Base-by-base conservation (phyloP, 1,284 basidiomycete genomes). In the Singerocomus rubriflavus region DNA sequence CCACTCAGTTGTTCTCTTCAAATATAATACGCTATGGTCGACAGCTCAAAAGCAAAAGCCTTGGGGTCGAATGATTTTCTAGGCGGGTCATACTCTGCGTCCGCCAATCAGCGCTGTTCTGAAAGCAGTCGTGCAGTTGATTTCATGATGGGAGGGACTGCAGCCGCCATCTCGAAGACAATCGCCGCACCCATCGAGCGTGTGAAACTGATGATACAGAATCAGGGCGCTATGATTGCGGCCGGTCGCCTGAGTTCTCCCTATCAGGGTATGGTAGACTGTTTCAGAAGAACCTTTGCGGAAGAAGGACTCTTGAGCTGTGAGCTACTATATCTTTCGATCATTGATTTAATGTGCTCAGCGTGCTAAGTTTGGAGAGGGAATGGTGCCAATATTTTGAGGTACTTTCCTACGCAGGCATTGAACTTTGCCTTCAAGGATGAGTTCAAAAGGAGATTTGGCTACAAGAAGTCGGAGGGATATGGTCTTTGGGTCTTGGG, bases 101-200 rank as follows among this genome's bases (percentile, higher is more conserved):
- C 35, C 26, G 5, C 5, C 4, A 34, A n/a, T 27, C 9, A 6
- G 12, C 29, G 5, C 36, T 36, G 33, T 45, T 46, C 45, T 58
- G 21, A 56, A 31, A 30, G 27, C 29, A 5, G 3, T 21, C 12
- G 10, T 48, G 1, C 33, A 76, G 75, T 71, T 50, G 73, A 76
- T 59, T 77, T 77, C 63, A 65, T 77, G 68, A 76, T 76, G 75
- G 76, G 75, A 44, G 76, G 76, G 41, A 74, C 74, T 11, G 74
- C 75, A 40, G 74, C 74, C 29, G 67, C 80, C 54, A 82, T 85
- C 67, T 80, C 83, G 60, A 86, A 87, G 74, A 86, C 83, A 39
- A 78, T 75, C 50, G 84, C 84, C 36, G 85, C 84, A 53, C 84
- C 85, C 63, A 86, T 87, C 55, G 84, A 87, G 72, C 81, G 85